These are phyloP conservation scores for Cladosporium phlei DNA, from an alignment of 2,329 filamentous ascomycete genomes.

Conservation along the genomic window DNA sequence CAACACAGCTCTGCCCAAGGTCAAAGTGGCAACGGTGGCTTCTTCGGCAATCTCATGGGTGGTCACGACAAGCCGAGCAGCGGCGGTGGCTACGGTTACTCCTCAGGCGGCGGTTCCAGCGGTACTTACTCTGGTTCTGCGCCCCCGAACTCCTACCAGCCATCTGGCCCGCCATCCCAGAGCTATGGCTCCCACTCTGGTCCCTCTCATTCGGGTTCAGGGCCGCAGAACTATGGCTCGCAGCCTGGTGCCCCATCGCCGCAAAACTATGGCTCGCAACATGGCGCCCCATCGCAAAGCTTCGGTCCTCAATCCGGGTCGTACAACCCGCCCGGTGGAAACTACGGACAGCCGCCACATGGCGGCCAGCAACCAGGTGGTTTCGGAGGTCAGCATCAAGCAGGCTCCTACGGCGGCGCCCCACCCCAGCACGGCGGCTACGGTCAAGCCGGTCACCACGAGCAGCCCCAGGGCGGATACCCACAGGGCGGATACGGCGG, in stretches of 20 bases:
- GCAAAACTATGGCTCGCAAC: constrained; percentile 16
- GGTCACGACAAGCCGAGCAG: constrained; percentile 12
- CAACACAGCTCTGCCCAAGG: constrained; percentile 12
- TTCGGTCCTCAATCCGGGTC: constrained; percentile 9
- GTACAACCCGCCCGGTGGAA: constrained; percentile 9
- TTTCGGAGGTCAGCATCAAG: constrained; percentile 14
- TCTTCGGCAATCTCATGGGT: constrained; percentile 21
- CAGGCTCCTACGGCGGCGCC: constrained; percentile 1
- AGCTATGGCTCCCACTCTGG: constrained; percentile 16
- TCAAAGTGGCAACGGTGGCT: constrained; percentile 8
- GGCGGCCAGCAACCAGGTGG: constrained; percentile 17
- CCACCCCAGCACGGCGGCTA: constrained; percentile 2
- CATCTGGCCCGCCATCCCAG: neutral
- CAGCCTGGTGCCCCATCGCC: neutral
- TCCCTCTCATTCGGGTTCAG: constrained; percentile 5
- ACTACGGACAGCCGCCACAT: constrained; percentile 4
- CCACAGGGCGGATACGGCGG: constrained; percentile 21
- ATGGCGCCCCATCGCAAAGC: constrained; percentile 10
- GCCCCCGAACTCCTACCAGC: constrained; percentile 33
- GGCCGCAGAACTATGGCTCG: constrained; percentile 11
- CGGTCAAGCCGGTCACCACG: constrained; percentile 2
- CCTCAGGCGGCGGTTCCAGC: constrained; percentile 24
- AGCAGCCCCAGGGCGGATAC: constrained; percentile 17
- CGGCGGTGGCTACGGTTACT: constrained; percentile 32
- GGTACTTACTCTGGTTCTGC: constrained; percentile 35